Evolutionary conservation across 2,329 filamentous ascomycete species (phyloP).

Genomic region (Cladosporium colombiae): DNA sequence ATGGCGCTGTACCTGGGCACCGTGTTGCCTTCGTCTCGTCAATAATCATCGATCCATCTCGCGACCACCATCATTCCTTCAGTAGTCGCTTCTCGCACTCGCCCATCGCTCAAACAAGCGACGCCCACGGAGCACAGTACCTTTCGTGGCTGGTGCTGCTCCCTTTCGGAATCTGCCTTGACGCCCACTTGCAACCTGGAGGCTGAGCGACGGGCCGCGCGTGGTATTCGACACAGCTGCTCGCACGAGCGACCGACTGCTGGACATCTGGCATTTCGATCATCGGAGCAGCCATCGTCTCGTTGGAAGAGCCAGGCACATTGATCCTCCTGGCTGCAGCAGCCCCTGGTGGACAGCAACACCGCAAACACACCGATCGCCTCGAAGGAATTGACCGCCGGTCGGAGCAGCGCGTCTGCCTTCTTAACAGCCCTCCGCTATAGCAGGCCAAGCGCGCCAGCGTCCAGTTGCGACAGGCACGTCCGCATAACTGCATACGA

Average conservation of each 20-base stretch:
- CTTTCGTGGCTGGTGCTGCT: not conserved
- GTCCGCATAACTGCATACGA: conserved; percentile 16
- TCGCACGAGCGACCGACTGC: not conserved
- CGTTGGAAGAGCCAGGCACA: not conserved
- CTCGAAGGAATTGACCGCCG: conserved; percentile 8
- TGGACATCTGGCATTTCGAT: not conserved
- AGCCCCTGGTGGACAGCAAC: conserved; percentile 5
- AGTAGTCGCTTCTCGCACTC: not conserved
- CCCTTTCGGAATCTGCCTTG: conserved; percentile 1
- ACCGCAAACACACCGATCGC: conserved; percentile 1
- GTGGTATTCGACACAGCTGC: not conserved
- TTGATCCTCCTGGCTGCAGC: conserved; percentile 2
- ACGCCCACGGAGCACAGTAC: conserved; percentile 3
- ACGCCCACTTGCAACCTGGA: conserved; percentile 1
- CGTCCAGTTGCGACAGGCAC: not conserved
- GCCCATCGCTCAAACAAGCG: not conserved
- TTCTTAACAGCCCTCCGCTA: conserved; percentile 1
- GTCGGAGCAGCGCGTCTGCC: not conserved
- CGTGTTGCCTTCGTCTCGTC: not conserved
- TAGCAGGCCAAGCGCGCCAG: conserved; percentile 4
- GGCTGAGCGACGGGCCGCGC: conserved; percentile 12
- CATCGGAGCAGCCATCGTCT: not conserved
- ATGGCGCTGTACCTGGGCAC: not conserved
- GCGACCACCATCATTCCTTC: not conserved
- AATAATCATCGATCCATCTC: not conserved